Base-by-base conservation (phyloP, 179 eudicot species). In the Monotropa hypopitys region DNA sequence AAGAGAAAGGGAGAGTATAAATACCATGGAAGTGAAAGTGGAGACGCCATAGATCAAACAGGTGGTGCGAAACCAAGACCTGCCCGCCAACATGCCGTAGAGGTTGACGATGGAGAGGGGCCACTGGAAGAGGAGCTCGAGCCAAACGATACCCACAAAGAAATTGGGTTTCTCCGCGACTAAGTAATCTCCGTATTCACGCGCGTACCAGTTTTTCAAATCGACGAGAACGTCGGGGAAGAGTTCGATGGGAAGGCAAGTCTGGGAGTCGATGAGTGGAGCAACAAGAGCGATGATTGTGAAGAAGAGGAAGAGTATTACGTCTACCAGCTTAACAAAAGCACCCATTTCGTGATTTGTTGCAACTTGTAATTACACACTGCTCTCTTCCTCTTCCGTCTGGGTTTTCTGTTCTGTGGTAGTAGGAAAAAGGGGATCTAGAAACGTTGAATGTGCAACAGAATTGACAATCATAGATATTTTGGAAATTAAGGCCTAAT, bases 141-240 rank as follows among this genome's bases (percentile, higher is more conserved):
- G 33, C 92, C 97, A 90, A 73, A 86, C 82, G 51, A 90, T 79
- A 54, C 92, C 92, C n/a, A 90, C 84, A 49, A 88, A 91, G 84
- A 91, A 91, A 78, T 85, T 81, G 20, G 94, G 94, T 73, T 84
- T 87, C 73, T 90, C 92, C 11, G 72, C 45, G n/a, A 85, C 75
- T 84, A 90, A 82, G 73, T 88, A 90, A 66, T 91, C 89, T 11
- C 88, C 91, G 67, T 81, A 87, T 70, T 84, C 85, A 13, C 42
- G 32, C 18, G 69, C 47, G 71, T 88, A 90, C 89, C 91, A 84
- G 15, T 12, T 33, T 3, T 80, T 84, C 46, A 91, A 78, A 59
- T 90, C 87, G n/a, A 88, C 80, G 75, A 91, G 84, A 21, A 72
- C 61, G 26, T 84, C 74, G 0, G 94, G 97, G 75, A 81, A 91